Base-by-base conservation (phyloP, 768 basidiomycete species). In the Boletus reticulatus region DNA sequence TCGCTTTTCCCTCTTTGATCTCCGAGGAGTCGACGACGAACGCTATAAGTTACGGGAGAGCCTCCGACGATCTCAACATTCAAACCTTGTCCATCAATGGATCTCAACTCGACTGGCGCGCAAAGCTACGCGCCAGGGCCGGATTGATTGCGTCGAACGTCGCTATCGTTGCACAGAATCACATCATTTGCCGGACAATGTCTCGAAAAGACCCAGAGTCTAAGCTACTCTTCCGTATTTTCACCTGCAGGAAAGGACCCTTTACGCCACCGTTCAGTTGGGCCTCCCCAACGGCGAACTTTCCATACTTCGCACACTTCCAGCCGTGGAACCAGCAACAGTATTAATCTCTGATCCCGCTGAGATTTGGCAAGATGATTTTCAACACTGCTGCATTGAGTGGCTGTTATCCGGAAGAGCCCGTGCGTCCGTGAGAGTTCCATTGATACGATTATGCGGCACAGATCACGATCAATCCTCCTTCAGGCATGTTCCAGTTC, bases 391-490 rank as follows among this genome's bases (percentile, higher is more conserved):
- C 46, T 59, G 50, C 16, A 48, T 57, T 45, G 57, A 53, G 64
- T 59, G 50, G 37, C 61, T 53, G 64, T 37, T 54, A 48, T 36
- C 59, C 60, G 64, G 58, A 56, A 58, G 39, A 46, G 52, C 61
- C 57, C 68, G 65, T 61, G 53, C 51, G 41, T 60, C 29, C 65
- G 66, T 70, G 67, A 61, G 67, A 72, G 56, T 29, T 29, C 57
- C 53, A 56, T 53, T 52, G 61, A 62, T 58, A 60, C 52, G 63
- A 60, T 63, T 63, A 51, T 58, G 56, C 63, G 58, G 47, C 48
- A 62, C 20, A 62, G 58, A 67, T 65, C 63, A 59, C 56, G 48
- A 66, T 67, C 61, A 52, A 38, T 27, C 47, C 54, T 29, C 44
- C 46, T 54, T 58, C 52, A 57, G 64, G 67, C 24, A 49, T 57